phyloP scores from a whole-genome alignment of 1,284 basidiomycete genomes.

The Pseudozyma pruni region DNA sequence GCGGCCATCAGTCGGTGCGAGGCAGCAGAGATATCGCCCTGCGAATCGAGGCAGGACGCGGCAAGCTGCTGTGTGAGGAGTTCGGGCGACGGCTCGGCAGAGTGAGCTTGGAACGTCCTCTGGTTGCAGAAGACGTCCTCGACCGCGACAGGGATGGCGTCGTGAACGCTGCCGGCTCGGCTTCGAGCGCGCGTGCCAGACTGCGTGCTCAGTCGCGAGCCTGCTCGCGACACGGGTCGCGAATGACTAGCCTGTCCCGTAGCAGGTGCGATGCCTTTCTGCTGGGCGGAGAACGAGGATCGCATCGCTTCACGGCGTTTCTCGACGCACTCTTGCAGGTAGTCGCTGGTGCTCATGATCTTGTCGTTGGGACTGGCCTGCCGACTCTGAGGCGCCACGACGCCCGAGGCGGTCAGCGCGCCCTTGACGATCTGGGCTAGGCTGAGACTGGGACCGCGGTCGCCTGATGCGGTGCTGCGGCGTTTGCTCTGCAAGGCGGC shows the following conservation, averaged over 20 bases:
- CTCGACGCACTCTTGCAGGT: constrained; percentile 50
- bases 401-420: constrained; percentile 40
- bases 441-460: constrained; percentile 39
- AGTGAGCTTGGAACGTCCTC: constrained; percentile 36
- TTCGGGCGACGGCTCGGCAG: constrained; percentile 38
- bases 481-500: constrained; percentile 47
- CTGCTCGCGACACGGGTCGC: constrained; percentile 37
- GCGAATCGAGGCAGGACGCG: constrained; percentile 5
- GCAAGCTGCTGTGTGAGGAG: constrained; percentile 32
- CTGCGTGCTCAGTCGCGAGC: constrained; percentile 48
- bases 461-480: constrained; percentile 46
- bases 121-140: constrained; percentile 60
- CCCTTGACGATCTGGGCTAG: constrained; percentile 50
- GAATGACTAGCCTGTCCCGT: constrained; percentile 11
- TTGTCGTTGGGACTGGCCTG: constrained; percentile 36
- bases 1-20: constrained; percentile 41
- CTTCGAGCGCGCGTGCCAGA: constrained; percentile 47
- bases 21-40: constrained; percentile 23
- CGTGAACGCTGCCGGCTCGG: constrained; percentile 59
- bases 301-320: constrained; percentile 50
- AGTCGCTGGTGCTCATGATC: constrained; percentile 24
- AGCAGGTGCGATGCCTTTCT: constrained; percentile 43
- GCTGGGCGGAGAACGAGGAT: constrained; percentile 51
- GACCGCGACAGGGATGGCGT: constrained; percentile 55
- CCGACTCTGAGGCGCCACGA: constrained; percentile 33